Evolutionary conservation across 768 basidiomycete genomes (phyloP).

Genomic region (Trametes elegans): DNA sequence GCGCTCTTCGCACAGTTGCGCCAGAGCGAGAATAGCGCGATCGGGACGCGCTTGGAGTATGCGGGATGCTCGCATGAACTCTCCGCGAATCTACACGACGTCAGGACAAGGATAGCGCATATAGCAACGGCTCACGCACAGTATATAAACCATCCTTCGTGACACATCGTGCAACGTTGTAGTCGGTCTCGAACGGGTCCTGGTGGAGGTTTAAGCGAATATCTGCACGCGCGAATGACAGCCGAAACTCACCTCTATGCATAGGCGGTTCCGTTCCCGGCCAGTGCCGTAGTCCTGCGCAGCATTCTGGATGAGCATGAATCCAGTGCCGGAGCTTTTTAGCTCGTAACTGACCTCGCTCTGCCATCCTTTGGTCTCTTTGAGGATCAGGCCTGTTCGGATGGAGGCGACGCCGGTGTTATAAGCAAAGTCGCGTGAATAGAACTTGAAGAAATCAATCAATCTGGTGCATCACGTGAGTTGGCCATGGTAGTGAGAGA

Average conservation of each 20-base stretch:
- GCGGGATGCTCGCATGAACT: slow-evolving; percentile 94
- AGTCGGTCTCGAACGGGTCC: slow-evolving; percentile 97
- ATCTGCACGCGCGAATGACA: neutral
- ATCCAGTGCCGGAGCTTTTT: neutral
- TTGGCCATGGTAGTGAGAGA: slow-evolving; percentile 4
- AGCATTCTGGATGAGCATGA: neutral
- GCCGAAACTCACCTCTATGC: slow-evolving; percentile 32
- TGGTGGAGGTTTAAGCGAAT: slow-evolving; percentile 33
- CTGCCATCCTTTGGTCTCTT: slow-evolving; percentile 93
- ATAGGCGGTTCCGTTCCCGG: slow-evolving; percentile 90
- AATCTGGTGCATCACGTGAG: slow-evolving; percentile 52
- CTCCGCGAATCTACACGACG: slow-evolving; percentile 88
- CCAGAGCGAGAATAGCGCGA: slow-evolving; percentile 76
- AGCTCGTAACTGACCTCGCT: slow-evolving; percentile 65
- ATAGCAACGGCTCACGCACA: slow-evolving; percentile 41
- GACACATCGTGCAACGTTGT: slow-evolving; percentile 95
- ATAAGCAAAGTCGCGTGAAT: slow-evolving; percentile 90
- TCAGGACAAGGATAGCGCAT: neutral
- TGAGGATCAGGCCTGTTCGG: slow-evolving; percentile 82
- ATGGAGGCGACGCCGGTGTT: slow-evolving; percentile 91
- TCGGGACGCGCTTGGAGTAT: slow-evolving; percentile 80
- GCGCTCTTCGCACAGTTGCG: slow-evolving; percentile 91
- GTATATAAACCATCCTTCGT: slow-evolving; percentile 96
- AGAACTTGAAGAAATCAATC: slow-evolving; percentile 98
- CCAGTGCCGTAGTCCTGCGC: slow-evolving; percentile 56